Percentiles rank a stretch among this genome's conserved stretches.
These are phyloP conservation scores for Boletus semigastroideus DNA, from an alignment of 1,284 basidiomycete species.

Conservation along the genomic window DNA sequence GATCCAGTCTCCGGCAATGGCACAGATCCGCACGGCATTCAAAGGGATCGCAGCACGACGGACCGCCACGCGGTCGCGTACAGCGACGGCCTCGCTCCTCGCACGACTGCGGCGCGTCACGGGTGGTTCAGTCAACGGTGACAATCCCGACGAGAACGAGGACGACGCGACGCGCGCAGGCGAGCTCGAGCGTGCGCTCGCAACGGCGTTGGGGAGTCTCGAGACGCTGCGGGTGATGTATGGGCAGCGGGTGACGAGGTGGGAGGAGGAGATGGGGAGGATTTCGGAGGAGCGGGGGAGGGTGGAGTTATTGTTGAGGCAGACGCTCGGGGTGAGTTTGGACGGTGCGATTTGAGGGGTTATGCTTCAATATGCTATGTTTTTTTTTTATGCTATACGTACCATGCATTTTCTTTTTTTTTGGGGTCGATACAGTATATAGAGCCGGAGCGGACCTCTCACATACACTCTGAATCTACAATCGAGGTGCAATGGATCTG, in stretches of 20 bases:
- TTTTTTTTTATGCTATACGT: too few relatives aligned
- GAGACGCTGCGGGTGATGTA: slow-evolving; percentile 61
- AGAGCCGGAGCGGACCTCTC: too few relatives aligned
- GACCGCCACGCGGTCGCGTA: slow-evolving; percentile 44
- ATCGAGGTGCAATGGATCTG: too few relatives aligned
- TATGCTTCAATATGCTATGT: too few relatives aligned
- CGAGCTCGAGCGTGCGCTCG: slow-evolving; percentile 63
- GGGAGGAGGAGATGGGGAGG: slow-evolving; percentile 66
- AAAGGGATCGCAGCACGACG: slow-evolving; percentile 56
- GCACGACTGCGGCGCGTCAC: slow-evolving; percentile 53
- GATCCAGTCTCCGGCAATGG: slow-evolving; percentile 47
- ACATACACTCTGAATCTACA: too few relatives aligned
- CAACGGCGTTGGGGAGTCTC: slow-evolving; percentile 63
- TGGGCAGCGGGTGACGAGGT: slow-evolving; percentile 62
- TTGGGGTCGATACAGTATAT: too few relatives aligned
- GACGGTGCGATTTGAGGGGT: slow-evolving; percentile 10
- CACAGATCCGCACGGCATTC: slow-evolving; percentile 55
- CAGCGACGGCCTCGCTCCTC: slow-evolving; percentile 48
- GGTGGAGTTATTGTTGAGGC: slow-evolving; percentile 60
- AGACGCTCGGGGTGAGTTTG: slow-evolving; percentile 54
- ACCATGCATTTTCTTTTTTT: too few relatives aligned
- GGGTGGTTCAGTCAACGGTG: slow-evolving; percentile 46
- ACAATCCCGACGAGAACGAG: slow-evolving; percentile 49
- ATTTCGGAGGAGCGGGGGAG: slow-evolving; percentile 65
- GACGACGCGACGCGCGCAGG: slow-evolving; percentile 58